Evolutionary conservation across 768 basidiomycete genomes (phyloP).

Genomic region (Solioccasus polychromus): DNA sequence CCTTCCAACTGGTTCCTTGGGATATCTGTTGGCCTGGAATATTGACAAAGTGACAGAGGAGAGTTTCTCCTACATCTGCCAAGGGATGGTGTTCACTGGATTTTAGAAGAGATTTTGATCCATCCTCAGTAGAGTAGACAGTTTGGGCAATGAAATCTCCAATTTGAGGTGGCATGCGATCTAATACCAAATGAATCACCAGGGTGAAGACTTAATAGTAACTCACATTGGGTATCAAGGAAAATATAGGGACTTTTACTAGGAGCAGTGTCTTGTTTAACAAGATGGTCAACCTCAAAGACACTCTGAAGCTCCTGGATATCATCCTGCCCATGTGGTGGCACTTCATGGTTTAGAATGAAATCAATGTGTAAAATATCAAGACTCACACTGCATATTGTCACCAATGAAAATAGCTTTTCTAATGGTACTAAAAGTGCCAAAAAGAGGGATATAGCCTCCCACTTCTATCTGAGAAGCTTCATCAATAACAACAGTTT

Average conservation of each 20-base stretch:
- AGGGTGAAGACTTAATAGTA: neutral
- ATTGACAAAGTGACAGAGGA: conserved; percentile 70
- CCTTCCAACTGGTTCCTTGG: conserved; percentile 39
- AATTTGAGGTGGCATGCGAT: conserved; percentile 83
- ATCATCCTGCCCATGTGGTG: conserved; percentile 76
- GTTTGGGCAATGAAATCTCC: conserved; percentile 66
- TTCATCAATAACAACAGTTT: conserved; percentile 60
- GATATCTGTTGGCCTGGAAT: conserved; percentile 37
- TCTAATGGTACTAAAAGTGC: conserved; percentile 34
- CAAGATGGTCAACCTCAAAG: conserved; percentile 71
- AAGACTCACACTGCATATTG: conserved; percentile 56
- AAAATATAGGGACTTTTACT: conserved; percentile 42
- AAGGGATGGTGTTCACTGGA: conserved; percentile 53
- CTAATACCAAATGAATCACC: conserved; percentile 35
- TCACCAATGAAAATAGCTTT: conserved; percentile 67
- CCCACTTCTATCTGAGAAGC: conserved; percentile 65
- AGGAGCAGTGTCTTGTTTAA: conserved; percentile 14
- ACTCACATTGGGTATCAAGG: conserved; percentile 73
- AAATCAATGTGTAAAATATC: conserved; percentile 26
- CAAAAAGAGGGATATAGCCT: conserved; percentile 44
- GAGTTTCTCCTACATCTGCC: conserved; percentile 28
- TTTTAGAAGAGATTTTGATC: conserved; percentile 35
- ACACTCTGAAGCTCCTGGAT: conserved; percentile 64
- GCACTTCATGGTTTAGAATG: conserved; percentile 48
- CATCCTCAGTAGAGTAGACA: conserved; percentile 52